Evolutionary conservation across 176 grass and related monocot genomes (phyloP).

Genomic region (Carex myosuroides): DNA sequence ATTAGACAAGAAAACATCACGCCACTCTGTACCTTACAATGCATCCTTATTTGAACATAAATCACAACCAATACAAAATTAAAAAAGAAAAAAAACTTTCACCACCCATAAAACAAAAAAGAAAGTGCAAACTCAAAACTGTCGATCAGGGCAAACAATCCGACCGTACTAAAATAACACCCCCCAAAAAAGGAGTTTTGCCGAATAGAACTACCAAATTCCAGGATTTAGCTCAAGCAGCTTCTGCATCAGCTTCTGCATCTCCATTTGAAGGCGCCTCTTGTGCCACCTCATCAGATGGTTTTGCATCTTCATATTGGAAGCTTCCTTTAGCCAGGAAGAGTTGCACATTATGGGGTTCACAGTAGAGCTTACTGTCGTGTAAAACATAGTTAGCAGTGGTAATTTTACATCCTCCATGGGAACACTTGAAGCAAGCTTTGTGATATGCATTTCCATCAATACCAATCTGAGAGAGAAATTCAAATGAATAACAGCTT

Average conservation of each 20-base stretch:
- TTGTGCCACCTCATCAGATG: conserved; percentile 11
- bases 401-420: conserved; percentile 76
- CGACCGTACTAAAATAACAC: background rate
- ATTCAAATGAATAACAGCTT: conserved; percentile 2
- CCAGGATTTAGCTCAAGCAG: background rate
- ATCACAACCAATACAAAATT: conserved; percentile 27
- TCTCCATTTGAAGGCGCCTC: conserved; percentile 20
- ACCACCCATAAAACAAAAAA: background rate
- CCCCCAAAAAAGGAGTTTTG: background rate
- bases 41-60: conserved; percentile 18
- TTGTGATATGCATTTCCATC: conserved; percentile 80
- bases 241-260: background rate
- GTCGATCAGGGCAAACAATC: conserved; percentile 7
- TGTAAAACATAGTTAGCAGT: conserved; percentile 73
- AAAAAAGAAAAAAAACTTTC: background rate
- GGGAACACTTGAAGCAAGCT: conserved; percentile 83
- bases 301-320: conserved; percentile 51
- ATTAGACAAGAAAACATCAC: background rate
- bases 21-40: background rate
- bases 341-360: conserved; percentile 83
- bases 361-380: conserved; percentile 90
- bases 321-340: conserved; percentile 93
- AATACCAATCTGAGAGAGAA: conserved; percentile 52
- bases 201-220: background rate
- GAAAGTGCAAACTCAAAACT: conserved; percentile 13